Evolutionary conservation across 2,329 filamentous ascomycete species (phyloP).

Genomic region (Aspergillus versicolor): DNA sequence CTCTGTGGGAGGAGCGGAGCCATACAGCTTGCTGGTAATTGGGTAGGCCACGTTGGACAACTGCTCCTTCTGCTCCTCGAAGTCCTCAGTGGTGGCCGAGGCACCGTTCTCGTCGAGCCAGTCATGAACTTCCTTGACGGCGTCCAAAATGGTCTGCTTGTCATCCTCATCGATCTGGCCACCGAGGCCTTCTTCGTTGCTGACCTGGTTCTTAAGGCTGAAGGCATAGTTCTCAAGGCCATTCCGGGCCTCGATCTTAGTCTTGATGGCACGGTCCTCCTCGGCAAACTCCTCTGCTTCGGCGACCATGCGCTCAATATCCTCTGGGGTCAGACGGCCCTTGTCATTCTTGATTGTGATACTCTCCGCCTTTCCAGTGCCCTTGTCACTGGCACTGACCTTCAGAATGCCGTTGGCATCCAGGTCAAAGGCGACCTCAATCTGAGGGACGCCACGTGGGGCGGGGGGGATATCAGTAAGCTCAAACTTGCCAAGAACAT

Average conservation of each 20-base stretch:
- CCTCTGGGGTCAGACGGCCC: conserved; percentile 91
- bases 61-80: conserved; percentile 99
- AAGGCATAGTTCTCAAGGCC: conserved; percentile 98
- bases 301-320: conserved; percentile 98
- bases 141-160: conserved; percentile 93
- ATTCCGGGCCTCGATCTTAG: conserved; percentile 96
- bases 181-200: conserved; percentile 93
- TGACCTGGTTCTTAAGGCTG: conserved; percentile 98
- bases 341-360: conserved; percentile 99
- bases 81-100: conserved; percentile 85
- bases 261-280: conserved; percentile 96
- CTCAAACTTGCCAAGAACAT: conserved; percentile 96
- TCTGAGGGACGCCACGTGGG: conserved; percentile 94
- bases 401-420: conserved; percentile 98
- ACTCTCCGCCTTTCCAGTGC: conserved; percentile 92
- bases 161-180: conserved; percentile 98
- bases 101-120: conserved; percentile 96
- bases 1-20: conserved; percentile 60
- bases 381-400: conserved; percentile 95
- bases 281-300: conserved; percentile 99
- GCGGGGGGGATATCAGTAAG: conserved; percentile 93
- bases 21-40: conserved; percentile 97
- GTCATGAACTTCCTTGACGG: conserved; percentile 93
- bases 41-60: conserved; percentile 94
- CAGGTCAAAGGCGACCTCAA: conserved; percentile 96